Evolutionary conservation across 305 asterid species (phyloP), one percentile per base, ranked within the genome.

Genomic region (Fraxinus xanthoxyloides): DNA sequence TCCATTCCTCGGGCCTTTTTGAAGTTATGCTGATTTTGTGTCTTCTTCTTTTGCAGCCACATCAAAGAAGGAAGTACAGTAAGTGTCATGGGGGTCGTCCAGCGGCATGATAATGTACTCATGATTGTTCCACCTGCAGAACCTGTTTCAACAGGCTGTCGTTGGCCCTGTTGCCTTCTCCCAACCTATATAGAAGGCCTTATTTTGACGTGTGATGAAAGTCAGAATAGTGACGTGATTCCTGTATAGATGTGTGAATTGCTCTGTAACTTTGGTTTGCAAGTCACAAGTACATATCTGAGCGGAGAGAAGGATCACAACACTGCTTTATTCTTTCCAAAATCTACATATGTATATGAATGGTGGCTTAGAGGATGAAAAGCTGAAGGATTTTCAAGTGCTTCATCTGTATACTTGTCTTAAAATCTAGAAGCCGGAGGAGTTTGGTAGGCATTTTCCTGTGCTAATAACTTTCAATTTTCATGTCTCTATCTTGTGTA

Each of bases 61-160:
- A 92, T 95, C 77, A 93, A 93, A 88, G 99, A 95, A 92, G 99
- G 99, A 83, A 92, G 93, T 82, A 93, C 97, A 0, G 97, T 91
- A 63, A 91, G 97, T 79, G 90, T 95, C 9, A 91, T 93, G 98
- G 99, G 99, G 2, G 87, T 90, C 35, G 93, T 95, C 26, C 86
- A 87, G n/a, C 91, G 94, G 82, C 95, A 92, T 19, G 99, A 95
- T 5, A 93, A 90, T 4, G 92, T 95, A 78, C 93, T 94, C 59
- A 95, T 94, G 99, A 94, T 95, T 7, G 97, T 95, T 79, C 97
- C 99, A 21, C 97, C 99, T 1, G 34, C 92, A 0, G 98, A 92
- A 80, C 94, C 98, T 0, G 32, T 92, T 79, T 91, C 98, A 43
- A 92, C 97, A 1, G 98, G 99, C 31, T 95, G 97, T 72, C 97